Conservation (phyloP, 768 basidiomycete species). For the Lactarius psammicola region DNA sequence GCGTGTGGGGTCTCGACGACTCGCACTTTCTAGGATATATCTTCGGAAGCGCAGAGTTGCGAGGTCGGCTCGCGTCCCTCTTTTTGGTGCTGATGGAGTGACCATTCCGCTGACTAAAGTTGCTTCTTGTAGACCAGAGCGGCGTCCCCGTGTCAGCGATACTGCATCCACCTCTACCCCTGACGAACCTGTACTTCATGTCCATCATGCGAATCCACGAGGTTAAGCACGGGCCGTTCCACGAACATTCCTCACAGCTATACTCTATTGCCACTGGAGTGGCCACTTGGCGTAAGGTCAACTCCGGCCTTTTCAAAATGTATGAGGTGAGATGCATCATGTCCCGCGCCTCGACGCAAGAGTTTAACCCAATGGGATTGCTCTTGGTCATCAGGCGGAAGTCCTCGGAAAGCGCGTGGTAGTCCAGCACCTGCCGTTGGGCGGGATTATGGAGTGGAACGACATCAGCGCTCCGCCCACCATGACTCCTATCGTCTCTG, state of each 20-base stretch:
- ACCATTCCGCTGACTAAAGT: slow-evolving; percentile 3
- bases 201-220: slow-evolving; percentile 73
- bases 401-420: slow-evolving; percentile 94
- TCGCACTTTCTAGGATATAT: slow-evolving; percentile 86
- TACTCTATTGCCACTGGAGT: slow-evolving; percentile 86
- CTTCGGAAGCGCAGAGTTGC: slow-evolving; percentile 87
- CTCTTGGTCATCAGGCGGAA: slow-evolving; percentile 58
- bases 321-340: slow-evolving; percentile 62
- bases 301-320: slow-evolving; percentile 92
- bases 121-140: slow-evolving; percentile 50
- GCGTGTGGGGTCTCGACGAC: slow-evolving; percentile 97
- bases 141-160: slow-evolving; percentile 63
- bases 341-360: background rate
- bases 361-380: background rate
- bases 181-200: slow-evolving; percentile 79
- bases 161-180: slow-evolving; percentile 54
- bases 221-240: slow-evolving; percentile 85
- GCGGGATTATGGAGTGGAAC: slow-evolving; percentile 75
- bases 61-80: slow-evolving; percentile 46
- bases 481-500: background rate
- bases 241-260: slow-evolving; percentile 89
- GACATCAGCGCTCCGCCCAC: slow-evolving; percentile 14
- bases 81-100: background rate
- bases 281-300: slow-evolving; percentile 87
- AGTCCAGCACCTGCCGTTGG: slow-evolving; percentile 89